These are phyloP conservation scores for Camelina sativa DNA, from an alignment of 345 rosid genomes.

Conservation along the genomic window DNA sequence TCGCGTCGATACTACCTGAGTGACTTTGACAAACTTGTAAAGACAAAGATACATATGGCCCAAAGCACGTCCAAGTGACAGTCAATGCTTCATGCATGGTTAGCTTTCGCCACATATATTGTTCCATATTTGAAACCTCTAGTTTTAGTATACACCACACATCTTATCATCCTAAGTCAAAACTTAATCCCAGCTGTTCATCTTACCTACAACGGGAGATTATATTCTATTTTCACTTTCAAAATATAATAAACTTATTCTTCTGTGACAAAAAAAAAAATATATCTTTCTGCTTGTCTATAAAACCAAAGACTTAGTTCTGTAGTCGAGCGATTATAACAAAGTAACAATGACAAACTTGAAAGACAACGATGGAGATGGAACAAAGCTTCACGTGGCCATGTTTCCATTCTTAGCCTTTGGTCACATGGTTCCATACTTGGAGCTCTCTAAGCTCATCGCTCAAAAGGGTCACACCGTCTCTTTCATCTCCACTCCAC, in stretches of 20 bases:
- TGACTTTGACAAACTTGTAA: too few species aligned
- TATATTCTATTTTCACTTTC: not conserved
- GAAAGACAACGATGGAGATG: not conserved
- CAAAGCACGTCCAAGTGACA: too few species aligned
- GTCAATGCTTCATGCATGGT: too few species aligned
- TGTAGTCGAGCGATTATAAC: too few species aligned
- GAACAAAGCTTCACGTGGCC: constrained; percentile 43
- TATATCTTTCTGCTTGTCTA: too few species aligned
- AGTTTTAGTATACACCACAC: not conserved
- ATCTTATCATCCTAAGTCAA: not conserved
- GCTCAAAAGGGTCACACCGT: constrained; percentile 47
- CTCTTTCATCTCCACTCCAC: constrained; percentile 45
- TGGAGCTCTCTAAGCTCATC: constrained; percentile 48
- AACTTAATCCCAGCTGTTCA: not conserved
- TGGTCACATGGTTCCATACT: constrained; percentile 42
- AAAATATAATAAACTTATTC: too few species aligned
- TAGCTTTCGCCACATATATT: too few species aligned
- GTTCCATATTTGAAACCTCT: too few species aligned
- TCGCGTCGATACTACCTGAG: too few species aligned
- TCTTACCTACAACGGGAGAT: not conserved
- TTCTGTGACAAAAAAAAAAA: too few species aligned
- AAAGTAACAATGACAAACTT: not conserved
- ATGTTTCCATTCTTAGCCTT: constrained; percentile 52
- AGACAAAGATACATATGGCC: too few species aligned
- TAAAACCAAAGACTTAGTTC: too few species aligned